Evolutionary conservation across 2,329 filamentous ascomycete genomes (phyloP).

Genomic region (Colletotrichum chlorophyti): DNA sequence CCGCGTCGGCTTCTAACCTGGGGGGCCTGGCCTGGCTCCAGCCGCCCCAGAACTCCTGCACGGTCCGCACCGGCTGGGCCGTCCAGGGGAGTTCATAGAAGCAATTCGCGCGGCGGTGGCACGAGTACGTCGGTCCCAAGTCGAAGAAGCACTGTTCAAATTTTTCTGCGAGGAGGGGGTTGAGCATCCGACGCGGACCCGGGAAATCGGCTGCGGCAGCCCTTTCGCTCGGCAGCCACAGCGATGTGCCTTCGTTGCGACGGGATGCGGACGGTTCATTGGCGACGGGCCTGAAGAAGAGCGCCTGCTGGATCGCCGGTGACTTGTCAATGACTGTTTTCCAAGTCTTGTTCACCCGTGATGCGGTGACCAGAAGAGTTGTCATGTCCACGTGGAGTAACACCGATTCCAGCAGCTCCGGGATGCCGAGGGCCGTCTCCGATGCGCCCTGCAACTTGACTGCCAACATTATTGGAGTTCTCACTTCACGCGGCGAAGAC

Average conservation of each 20-base stretch:
- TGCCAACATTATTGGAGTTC: conserved; percentile 7
- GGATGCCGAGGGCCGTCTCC: conserved; percentile 23
- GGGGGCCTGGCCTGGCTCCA: conserved; percentile 1
- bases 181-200: no score
- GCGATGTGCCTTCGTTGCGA: not conserved
- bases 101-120: conserved; percentile 13
- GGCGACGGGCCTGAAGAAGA: conserved; percentile 16
- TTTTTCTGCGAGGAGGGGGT: conserved; percentile 20
- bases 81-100: conserved; percentile 27
- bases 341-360: conserved; percentile 35
- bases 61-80: not conserved
- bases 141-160: conserved; percentile 28
- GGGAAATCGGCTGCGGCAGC: no score
- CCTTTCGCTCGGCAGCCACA: not conserved
- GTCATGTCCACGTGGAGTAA: conserved; percentile 34
- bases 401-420: conserved; percentile 37
- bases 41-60: conserved; percentile 12
- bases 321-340: conserved; percentile 5
- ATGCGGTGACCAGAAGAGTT: conserved; percentile 34
- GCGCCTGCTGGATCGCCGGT: conserved; percentile 3
- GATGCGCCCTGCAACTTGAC: not conserved
- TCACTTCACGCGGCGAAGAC: no score
- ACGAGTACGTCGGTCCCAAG: conserved; percentile 20
- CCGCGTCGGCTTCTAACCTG: not conserved
- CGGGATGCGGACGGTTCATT: not conserved